Evolutionary conservation across 2,329 filamentous ascomycete genomes (phyloP).

Genomic region (Coniochaeta prunicola): DNA sequence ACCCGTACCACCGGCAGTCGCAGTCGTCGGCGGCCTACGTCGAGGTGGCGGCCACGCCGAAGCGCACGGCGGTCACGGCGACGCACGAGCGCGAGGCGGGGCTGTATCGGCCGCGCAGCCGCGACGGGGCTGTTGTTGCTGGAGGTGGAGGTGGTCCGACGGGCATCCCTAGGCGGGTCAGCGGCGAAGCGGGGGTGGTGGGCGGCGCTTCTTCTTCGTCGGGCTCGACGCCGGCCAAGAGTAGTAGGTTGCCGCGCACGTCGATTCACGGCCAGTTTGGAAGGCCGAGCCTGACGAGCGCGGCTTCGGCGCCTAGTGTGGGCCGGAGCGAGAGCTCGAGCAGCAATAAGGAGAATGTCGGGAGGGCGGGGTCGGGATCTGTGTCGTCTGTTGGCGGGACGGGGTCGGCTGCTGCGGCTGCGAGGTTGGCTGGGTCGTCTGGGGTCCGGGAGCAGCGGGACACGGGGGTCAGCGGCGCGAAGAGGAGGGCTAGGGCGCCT

Average conservation of each 20-base stretch:
- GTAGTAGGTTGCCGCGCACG: conserved; percentile 21
- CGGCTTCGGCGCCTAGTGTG: conserved; percentile 8
- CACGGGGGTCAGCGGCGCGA: conserved; percentile 1
- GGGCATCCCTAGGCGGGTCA: conserved; percentile 22
- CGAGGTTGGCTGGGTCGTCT: neutral
- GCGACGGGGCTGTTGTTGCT: conserved; percentile 18
- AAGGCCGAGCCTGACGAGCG: conserved; percentile 17
- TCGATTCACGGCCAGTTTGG: conserved; percentile 13
- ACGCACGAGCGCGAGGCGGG: conserved; percentile 32
- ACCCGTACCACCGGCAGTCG: conserved; percentile 23
- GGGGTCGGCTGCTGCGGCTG: neutral
- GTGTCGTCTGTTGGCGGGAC: neutral
- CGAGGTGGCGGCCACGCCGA: conserved; percentile 40
- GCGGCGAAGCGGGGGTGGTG: conserved; percentile 16
- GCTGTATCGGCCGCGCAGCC: conserved; percentile 23
- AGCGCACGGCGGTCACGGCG: conserved; percentile 18
- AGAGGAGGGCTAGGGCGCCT: conserved; percentile 13
- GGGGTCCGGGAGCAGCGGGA: conserved; percentile 1
- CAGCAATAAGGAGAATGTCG: conserved; percentile 16
- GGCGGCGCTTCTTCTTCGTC: neutral
- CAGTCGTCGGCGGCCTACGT: conserved; percentile 37
- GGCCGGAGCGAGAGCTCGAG: conserved; percentile 10
- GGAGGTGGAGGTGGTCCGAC: conserved; percentile 6
- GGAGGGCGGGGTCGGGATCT: neutral
- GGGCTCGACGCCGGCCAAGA: conserved; percentile 8